Conservation (phyloP, 2,329 filamentous ascomycete species). For the Venturia nashicola region DNA sequence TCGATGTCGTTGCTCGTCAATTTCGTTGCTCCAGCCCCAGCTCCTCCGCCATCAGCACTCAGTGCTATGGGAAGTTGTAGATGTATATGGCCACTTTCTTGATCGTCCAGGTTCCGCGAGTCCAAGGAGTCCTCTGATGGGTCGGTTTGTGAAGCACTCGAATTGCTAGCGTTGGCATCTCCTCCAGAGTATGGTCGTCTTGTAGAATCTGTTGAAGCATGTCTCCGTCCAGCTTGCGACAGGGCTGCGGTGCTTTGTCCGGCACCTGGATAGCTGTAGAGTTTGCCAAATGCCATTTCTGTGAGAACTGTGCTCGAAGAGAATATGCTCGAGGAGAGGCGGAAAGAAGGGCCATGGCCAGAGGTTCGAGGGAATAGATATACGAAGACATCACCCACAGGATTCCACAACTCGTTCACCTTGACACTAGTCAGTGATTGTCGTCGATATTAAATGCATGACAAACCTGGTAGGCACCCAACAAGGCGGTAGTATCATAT, state of each 20-base stretch:
- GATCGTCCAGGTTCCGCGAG: conserved; percentile 35
- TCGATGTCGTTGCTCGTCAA: conserved; percentile 39
- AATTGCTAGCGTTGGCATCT: conserved; percentile 15
- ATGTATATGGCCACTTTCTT: conserved; percentile 35
- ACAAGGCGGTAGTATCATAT: conserved; percentile 4
- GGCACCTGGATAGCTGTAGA: conserved; percentile 7
- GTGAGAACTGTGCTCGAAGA: conserved; percentile 44
- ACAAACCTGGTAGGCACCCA: conserved; percentile 7
- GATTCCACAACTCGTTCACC: conserved; percentile 50
- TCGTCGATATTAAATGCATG: neutral
- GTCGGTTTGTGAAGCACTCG: conserved; percentile 21
- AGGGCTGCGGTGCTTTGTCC: conserved; percentile 2
- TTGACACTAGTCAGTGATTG: conserved; percentile 15
- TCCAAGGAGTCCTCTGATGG: conserved; percentile 36
- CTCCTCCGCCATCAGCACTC: conserved; percentile 22
- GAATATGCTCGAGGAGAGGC: conserved; percentile 46
- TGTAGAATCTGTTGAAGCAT: neutral
- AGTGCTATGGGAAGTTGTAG: conserved; percentile 47
- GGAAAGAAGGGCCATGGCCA: conserved; percentile 47
- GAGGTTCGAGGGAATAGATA: conserved; percentile 48
- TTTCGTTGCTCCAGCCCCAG: conserved; percentile 14
- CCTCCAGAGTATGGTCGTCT: conserved; percentile 16
- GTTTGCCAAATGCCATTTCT: conserved; percentile 38
- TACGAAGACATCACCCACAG: conserved; percentile 49
- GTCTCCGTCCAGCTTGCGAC: neutral